These are phyloP conservation scores for Dalbergia cochinchinensis DNA, from an alignment of 306 rosid species.

Conservation along the genomic window DNA sequence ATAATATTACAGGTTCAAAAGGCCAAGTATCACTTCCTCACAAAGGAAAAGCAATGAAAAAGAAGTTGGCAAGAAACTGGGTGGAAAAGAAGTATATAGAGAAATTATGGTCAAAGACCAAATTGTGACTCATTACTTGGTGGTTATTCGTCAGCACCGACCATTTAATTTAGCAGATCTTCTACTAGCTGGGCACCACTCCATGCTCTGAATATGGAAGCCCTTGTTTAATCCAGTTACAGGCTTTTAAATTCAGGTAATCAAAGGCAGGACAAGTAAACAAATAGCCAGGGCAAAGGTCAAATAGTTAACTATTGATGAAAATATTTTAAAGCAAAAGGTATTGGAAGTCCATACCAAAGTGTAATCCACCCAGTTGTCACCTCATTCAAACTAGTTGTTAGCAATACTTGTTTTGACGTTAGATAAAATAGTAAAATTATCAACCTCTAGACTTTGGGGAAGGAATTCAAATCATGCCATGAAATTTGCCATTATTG, in stretches of 20 bases:
- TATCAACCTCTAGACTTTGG: constrained; percentile 1
- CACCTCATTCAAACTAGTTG: background rate
- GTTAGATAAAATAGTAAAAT: background rate
- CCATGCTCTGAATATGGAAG: constrained; percentile 17
- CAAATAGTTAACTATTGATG: background rate
- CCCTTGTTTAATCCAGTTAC: constrained; percentile 9
- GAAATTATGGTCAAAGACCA: background rate
- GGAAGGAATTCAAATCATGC: constrained; percentile 16
- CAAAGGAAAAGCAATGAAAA: background rate
- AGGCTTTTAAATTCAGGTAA: constrained; percentile 11
- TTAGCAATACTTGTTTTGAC: background rate
- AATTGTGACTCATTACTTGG: background rate
- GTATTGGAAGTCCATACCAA: constrained; percentile 15
- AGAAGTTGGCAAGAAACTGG: background rate
- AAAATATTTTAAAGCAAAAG: background rate
- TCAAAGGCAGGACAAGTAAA: background rate
- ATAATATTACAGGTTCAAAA: background rate
- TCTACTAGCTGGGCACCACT: background rate
- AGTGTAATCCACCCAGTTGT: background rate
- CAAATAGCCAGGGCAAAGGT: background rate
- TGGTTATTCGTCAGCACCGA: constrained; percentile 23
- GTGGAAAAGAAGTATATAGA: background rate
- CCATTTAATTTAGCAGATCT: background rate
- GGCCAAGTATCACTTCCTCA: constrained; percentile 14
- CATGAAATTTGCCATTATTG: background rate